These are phyloP conservation scores for Paramecium caudatum DNA, from an alignment of 73 alveolate species.

Conservation along the genomic window DNA sequence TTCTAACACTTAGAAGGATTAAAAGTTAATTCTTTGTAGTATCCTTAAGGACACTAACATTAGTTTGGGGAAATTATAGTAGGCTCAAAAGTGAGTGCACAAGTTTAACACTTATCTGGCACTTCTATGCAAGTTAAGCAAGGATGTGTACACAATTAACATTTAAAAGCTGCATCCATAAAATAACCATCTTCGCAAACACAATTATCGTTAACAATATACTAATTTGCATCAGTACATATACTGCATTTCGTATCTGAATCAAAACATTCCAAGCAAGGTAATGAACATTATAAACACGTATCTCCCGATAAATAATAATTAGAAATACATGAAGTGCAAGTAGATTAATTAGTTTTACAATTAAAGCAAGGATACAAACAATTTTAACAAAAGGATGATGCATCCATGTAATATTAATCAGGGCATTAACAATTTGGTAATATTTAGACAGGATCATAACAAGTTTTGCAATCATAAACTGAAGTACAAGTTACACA, in stretches of 20 bases:
- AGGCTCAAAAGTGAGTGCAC: not conserved
- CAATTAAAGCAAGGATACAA: not conserved
- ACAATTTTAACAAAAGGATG: not conserved
- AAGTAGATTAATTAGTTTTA: not conserved
- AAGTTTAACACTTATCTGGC: not conserved
- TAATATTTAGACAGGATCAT: not conserved
- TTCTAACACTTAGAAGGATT: not conserved
- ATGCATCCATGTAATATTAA: not conserved
- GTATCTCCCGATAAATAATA: not conserved
- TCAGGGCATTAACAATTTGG: not conserved
- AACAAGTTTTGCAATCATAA: not conserved
- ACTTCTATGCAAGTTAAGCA: not conserved
- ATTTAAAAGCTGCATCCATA: not conserved
- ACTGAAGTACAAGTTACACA: not conserved
- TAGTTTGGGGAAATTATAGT: not conserved
- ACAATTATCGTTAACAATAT: not conserved
- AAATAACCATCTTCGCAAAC: not conserved
- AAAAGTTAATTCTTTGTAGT: not conserved
- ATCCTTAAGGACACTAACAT: not conserved
- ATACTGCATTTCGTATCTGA: not conserved
- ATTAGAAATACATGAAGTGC: not conserved
- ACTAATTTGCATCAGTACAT: not conserved
- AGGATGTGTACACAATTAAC: not conserved
- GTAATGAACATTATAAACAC: not conserved
- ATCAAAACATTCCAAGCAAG: not conserved